Evolutionary conservation across 1,139 yeast genomes (phyloP).

Genomic region (Starmera stellimalicola): DNA sequence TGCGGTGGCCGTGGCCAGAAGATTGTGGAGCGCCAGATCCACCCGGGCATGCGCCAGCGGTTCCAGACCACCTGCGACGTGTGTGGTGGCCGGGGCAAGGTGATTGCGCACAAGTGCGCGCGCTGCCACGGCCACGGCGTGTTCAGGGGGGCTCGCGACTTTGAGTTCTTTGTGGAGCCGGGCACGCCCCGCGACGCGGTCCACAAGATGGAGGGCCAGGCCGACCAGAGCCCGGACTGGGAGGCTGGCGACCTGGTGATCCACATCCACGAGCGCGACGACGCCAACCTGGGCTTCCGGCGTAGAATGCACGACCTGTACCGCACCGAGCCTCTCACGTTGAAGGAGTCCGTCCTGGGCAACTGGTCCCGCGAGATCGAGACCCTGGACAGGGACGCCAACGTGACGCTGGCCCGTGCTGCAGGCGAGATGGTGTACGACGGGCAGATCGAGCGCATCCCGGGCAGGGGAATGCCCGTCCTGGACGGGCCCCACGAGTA

Average conservation of each 20-base stretch:
- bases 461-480: constrained; percentile 82
- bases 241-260: constrained; percentile 72
- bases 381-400: constrained; percentile 53
- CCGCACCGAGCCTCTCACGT: constrained; percentile 69
- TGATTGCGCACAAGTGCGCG: constrained; percentile 53
- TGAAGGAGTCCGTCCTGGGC: constrained; percentile 66
- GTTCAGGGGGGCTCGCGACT: constrained; percentile 43
- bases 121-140: constrained; percentile 68
- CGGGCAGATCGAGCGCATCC: constrained; percentile 63
- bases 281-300: constrained; percentile 71
- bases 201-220: constrained; percentile 62
- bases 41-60: constrained; percentile 86
- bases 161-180: constrained; percentile 54
- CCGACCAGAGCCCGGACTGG: constrained; percentile 76
- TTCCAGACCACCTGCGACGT: constrained; percentile 69
- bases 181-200: constrained; percentile 60
- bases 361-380: constrained; percentile 67
- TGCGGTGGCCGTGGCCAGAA: constrained; percentile 74
- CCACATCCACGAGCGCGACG: constrained; percentile 42
- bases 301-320: constrained; percentile 66
- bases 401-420: constrained; percentile 38
- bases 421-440: constrained; percentile 43
- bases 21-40: constrained; percentile 65
- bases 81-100: constrained; percentile 72
- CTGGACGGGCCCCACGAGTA: constrained; percentile 38